phyloP scores from a whole-genome alignment of 768 basidiomycete genomes.

The Pleurotus ostreatus region DNA sequence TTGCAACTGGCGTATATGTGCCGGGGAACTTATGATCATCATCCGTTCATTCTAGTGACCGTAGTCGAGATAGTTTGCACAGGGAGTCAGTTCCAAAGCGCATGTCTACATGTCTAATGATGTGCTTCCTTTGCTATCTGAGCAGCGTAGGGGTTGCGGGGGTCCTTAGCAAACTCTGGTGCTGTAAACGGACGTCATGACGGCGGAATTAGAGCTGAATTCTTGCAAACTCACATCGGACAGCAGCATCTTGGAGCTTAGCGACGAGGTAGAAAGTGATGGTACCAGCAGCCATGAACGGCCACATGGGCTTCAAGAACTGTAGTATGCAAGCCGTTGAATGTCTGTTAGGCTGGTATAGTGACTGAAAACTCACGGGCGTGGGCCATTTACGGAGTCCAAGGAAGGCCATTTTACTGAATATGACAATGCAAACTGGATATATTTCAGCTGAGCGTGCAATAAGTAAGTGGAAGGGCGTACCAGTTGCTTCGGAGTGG shows the following conservation, averaged over 20 bases:
- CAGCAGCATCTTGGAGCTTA: slow-evolving; percentile 62
- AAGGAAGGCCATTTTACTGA: slow-evolving; percentile 60
- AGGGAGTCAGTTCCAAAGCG: slow-evolving; percentile 11
- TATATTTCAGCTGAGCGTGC: not conserved
- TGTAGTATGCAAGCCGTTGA: slow-evolving; percentile 22
- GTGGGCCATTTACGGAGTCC: slow-evolving; percentile 81
- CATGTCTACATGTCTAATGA: slow-evolving; percentile 8
- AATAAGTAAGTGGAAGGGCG: not conserved
- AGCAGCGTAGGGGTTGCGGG: slow-evolving; percentile 79
- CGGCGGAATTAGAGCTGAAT: slow-evolving; percentile 14
- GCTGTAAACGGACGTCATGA: slow-evolving; percentile 33
- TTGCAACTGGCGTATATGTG: no score
- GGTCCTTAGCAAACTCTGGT: slow-evolving; percentile 65
- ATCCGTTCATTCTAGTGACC: no score
- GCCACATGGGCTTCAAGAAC: slow-evolving; percentile 75
- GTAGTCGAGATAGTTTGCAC: not conserved
- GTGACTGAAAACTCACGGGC: slow-evolving; percentile 46
- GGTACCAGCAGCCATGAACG: slow-evolving; percentile 65
- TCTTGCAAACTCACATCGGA: slow-evolving; percentile 53
- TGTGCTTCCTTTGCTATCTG: slow-evolving; percentile 63
- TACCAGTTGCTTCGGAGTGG: slow-evolving; percentile 1
- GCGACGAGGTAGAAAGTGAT: slow-evolving; percentile 66
- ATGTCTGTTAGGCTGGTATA: slow-evolving; percentile 9
- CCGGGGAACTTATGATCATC: no score
- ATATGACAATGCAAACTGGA: not conserved